Conservation (phyloP, 441 rosid species). For the Gossypium lobatum region DNA sequence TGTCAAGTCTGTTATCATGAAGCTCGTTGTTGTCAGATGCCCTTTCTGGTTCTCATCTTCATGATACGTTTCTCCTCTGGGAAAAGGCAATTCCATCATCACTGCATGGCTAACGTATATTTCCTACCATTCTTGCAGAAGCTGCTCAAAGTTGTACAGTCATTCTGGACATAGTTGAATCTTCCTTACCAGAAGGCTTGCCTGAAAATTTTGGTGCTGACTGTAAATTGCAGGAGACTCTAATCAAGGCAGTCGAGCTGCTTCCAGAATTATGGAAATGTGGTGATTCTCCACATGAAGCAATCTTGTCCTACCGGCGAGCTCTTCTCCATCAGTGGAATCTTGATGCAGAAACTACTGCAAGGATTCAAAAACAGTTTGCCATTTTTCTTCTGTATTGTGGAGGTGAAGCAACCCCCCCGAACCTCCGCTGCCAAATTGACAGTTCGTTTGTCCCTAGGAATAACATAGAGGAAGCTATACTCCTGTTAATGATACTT, state of each 20-base stretch:
- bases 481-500: slow-evolving; percentile 67
- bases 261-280: slow-evolving; percentile 89
- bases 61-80: neutral
- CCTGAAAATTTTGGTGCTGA: slow-evolving; percentile 63
- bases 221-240: slow-evolving; percentile 65
- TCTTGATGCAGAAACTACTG: slow-evolving; percentile 55
- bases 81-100: neutral
- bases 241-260: slow-evolving; percentile 67
- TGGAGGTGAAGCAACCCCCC: slow-evolving; percentile 76
- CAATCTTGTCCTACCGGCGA: slow-evolving; percentile 58
- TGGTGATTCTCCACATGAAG: slow-evolving; percentile 57
- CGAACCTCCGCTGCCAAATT: slow-evolving; percentile 69
- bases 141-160: slow-evolving; percentile 83
- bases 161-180: slow-evolving; percentile 73
- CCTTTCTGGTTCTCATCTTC: neutral
- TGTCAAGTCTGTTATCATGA: neutral
- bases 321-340: slow-evolving; percentile 77
- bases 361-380: slow-evolving; percentile 70
- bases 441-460: slow-evolving; percentile 74
- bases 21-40: neutral
- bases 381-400: slow-evolving; percentile 73
- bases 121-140: slow-evolving; percentile 49
- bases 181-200: slow-evolving; percentile 71
- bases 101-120: slow-evolving; percentile 12
- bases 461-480: slow-evolving; percentile 75